Conservation (phyloP, 1,284 basidiomycete species). For the Marasmius sp. region DNA sequence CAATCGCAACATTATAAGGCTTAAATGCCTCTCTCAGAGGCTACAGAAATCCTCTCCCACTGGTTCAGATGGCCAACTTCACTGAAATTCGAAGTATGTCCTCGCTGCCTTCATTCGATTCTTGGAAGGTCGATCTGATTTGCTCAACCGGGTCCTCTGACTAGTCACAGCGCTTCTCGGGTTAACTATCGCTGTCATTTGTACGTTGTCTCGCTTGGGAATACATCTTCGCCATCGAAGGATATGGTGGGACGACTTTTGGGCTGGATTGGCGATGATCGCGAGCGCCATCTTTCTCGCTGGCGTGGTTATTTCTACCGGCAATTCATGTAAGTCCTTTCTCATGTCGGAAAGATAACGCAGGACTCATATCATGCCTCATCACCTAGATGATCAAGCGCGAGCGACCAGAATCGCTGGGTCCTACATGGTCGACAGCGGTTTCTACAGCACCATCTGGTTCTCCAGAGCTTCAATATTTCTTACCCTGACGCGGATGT, state of each 20-base stretch:
- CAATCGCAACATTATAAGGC: too few species aligned
- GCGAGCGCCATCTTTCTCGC: neutral
- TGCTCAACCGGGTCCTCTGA: too few species aligned
- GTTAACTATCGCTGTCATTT: neutral
- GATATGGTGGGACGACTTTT: conserved; percentile 4
- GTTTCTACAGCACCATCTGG: conserved; percentile 2
- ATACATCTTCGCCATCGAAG: neutral
- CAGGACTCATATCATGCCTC: neutral
- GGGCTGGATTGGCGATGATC: neutral
- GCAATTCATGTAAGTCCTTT: neutral
- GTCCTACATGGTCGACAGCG: conserved; percentile 1
- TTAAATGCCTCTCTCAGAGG: too few species aligned
- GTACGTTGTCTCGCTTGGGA: neutral
- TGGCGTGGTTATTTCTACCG: neutral
- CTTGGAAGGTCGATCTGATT: too few species aligned
- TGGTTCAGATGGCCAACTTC: too few species aligned
- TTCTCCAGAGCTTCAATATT: neutral
- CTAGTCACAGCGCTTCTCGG: neutral
- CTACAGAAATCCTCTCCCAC: too few species aligned
- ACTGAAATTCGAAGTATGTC: too few species aligned
- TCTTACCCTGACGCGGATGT: neutral
- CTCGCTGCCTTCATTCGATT: too few species aligned
- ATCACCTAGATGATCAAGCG: neutral
- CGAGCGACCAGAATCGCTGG: neutral
- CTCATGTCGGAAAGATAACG: neutral